These are phyloP conservation scores for Phytophthora rubi DNA, from an alignment of 352 stramenopile species.

Conservation along the genomic window DNA sequence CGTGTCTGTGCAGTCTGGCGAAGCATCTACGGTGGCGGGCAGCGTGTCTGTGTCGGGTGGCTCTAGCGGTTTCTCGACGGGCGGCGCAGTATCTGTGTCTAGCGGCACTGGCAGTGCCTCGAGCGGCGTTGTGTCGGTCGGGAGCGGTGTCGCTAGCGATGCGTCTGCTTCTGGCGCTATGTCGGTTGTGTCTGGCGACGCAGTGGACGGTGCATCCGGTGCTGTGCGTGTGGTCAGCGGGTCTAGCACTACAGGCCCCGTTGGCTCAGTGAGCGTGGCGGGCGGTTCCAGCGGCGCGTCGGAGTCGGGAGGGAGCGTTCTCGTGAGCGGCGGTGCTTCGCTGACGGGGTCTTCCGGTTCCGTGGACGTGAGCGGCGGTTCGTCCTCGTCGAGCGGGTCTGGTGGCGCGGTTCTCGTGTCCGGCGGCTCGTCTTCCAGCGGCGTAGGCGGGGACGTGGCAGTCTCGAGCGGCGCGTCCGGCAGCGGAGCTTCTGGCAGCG, in stretches of 20 bases:
- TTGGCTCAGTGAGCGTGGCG: slow-evolving; percentile 10
- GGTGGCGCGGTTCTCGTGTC: slow-evolving; percentile 11
- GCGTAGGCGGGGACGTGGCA: slow-evolving; percentile 31
- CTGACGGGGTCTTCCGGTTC: too few relatives aligned
- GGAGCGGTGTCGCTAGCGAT: slow-evolving; percentile 6
- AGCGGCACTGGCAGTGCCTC: slow-evolving; percentile 23
- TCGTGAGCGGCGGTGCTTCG: slow-evolving; percentile 14
- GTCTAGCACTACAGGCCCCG: background rate
- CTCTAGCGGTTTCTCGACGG: background rate
- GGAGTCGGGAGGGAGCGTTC: background rate
- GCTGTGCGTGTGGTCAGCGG: background rate
- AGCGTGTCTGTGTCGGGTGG: slow-evolving; percentile 10
- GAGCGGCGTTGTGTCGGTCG: slow-evolving; percentile 26
- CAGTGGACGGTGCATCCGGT: too few relatives aligned
- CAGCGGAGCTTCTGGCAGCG: slow-evolving; percentile 16
- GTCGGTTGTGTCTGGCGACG: too few relatives aligned
- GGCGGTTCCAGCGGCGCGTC: too few relatives aligned
- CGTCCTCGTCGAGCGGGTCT: slow-evolving; percentile 13
- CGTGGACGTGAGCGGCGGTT: background rate
- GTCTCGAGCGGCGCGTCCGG: slow-evolving; percentile 31
- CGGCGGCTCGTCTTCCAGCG: slow-evolving; percentile 28
- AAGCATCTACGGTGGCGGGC: slow-evolving; percentile 12
- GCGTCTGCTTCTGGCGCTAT: too few relatives aligned
- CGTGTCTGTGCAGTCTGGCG: background rate
- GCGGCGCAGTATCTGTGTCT: slow-evolving; percentile 13